phyloP scores from a whole-genome alignment of 1,139 yeast species.

The Ogataea hybrid region DNA sequence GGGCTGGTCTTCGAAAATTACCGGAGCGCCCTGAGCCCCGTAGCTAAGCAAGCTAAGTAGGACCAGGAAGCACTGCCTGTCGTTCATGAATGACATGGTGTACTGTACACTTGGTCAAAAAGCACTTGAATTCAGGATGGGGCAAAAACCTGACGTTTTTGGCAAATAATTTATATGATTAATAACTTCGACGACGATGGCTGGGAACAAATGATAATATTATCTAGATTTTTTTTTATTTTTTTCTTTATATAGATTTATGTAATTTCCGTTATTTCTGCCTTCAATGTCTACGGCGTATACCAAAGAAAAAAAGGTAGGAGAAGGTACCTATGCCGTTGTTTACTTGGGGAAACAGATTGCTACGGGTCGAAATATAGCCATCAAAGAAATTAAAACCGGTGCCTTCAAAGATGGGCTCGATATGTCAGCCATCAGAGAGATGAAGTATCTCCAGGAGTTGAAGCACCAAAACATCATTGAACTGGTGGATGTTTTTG shows the following conservation, averaged over 20 bases:
- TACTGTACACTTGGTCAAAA: too few species aligned
- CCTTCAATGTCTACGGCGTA: constrained; percentile 15
- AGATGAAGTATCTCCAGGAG: constrained; percentile 90
- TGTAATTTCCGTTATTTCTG: constrained; percentile 22
- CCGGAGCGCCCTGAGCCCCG: too few species aligned
- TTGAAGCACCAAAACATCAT: constrained; percentile 80
- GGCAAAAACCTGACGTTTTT: too few species aligned
- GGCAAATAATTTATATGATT: neutral
- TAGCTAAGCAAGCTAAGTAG: neutral
- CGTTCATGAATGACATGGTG: neutral
- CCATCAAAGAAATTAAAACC: constrained; percentile 93
- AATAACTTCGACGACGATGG: neutral
- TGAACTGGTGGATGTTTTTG: constrained; percentile 83
- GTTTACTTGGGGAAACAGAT: constrained; percentile 80
- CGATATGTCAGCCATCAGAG: constrained; percentile 96
- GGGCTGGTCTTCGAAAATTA: too few species aligned
- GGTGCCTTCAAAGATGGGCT: constrained; percentile 94
- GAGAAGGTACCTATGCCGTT: constrained; percentile 99
- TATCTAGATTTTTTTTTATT: neutral
- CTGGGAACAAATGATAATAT: neutral
- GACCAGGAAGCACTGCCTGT: neutral
- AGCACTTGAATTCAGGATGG: too few species aligned
- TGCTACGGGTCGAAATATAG: constrained; percentile 61
- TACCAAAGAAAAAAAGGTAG: constrained; percentile 72
- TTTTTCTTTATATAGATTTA: neutral